These are phyloP conservation scores for Pseudocercospora fuligena DNA, from an alignment of 2,329 filamentous ascomycete genomes.

Conservation along the genomic window DNA sequence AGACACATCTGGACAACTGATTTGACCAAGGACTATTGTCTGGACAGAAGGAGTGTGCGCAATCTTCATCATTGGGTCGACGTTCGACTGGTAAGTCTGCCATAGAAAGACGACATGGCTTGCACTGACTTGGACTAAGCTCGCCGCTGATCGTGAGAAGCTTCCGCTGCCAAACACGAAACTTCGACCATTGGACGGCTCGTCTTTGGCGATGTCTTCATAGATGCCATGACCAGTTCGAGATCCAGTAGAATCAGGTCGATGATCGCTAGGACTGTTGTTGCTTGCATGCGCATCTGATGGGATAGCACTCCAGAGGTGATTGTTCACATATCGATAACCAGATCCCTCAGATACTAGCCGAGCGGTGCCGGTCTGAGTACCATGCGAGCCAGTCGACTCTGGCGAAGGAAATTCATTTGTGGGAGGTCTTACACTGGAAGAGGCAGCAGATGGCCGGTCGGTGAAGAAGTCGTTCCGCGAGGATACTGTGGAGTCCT, in stretches of 20 bases:
- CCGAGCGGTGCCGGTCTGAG: slow-evolving; percentile 27
- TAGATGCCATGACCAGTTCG: slow-evolving; percentile 19
- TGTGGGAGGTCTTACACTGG: slow-evolving; percentile 10
- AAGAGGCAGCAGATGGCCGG: slow-evolving; percentile 15
- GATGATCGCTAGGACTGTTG: slow-evolving; percentile 17
- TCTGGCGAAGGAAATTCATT: slow-evolving; percentile 26
- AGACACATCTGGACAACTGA: slow-evolving; percentile 60
- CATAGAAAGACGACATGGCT: slow-evolving; percentile 67
- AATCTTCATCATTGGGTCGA: slow-evolving; percentile 74
- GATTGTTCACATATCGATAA: slow-evolving; percentile 35
- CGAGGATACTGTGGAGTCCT: slow-evolving; percentile 17
- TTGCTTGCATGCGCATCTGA: slow-evolving; percentile 22
- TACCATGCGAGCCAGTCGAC: slow-evolving; percentile 22
- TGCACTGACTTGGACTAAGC: slow-evolving; percentile 20
- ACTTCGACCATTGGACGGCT: slow-evolving; percentile 19
- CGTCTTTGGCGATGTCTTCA: slow-evolving; percentile 15
- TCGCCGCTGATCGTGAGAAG: slow-evolving; percentile 28
- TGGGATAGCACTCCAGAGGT: slow-evolving; percentile 33
- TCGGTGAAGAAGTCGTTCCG: slow-evolving; percentile 15
- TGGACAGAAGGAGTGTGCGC: slow-evolving; percentile 75
- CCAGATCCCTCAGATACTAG: slow-evolving; percentile 32
- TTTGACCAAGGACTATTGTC: slow-evolving; percentile 65
- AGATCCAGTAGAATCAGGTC: slow-evolving; percentile 15
- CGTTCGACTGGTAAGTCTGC: slow-evolving; percentile 74
- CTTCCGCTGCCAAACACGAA: slow-evolving; percentile 30